Percentiles rank a stretch among this genome's conserved stretches.
Evolutionary conservation across 2,329 filamentous ascomycete genomes (phyloP).

Genomic region (Pezicula rhizophila): DNA sequence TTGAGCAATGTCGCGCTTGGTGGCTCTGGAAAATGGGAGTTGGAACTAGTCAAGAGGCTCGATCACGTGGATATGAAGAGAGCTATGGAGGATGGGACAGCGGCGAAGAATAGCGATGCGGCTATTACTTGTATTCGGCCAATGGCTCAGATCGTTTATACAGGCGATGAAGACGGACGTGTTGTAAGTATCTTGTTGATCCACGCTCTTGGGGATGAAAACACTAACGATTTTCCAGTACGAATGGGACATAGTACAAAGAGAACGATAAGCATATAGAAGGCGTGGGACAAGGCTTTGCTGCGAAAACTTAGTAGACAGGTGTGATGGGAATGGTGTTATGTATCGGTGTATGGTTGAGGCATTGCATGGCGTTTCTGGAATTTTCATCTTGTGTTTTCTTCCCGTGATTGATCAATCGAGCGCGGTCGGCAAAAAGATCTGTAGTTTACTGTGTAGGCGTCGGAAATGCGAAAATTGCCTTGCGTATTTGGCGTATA

Average conservation of each 20-base stretch:
- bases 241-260: constrained; percentile 41
- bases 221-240: constrained; percentile 15
- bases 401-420: too few relatives aligned
- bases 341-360: too few relatives aligned
- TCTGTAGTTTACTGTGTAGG: too few relatives aligned
- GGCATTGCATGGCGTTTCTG: too few relatives aligned
- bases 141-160: constrained; percentile 79
- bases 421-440: too few relatives aligned
- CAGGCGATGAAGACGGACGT: constrained; percentile 85
- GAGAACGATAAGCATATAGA: constrained; percentile 39
- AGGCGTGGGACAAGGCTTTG: not conserved
- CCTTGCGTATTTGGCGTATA: too few relatives aligned
- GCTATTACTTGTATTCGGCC: constrained; percentile 83
- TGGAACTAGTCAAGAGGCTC: constrained; percentile 74
- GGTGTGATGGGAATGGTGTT: too few relatives aligned
- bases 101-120: constrained; percentile 44
- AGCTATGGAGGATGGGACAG: constrained; percentile 42
- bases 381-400: too few relatives aligned
- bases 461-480: too few relatives aligned
- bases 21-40: constrained; percentile 56
- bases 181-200: constrained; percentile 57
- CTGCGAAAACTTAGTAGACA: too few relatives aligned
- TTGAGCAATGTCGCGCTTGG: not conserved
- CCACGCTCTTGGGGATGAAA: not conserved
- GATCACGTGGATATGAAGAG: constrained; percentile 71